phyloP scores from a whole-genome alignment of 176 grass and related monocot genomes.

The Chloris gayana region DNA sequence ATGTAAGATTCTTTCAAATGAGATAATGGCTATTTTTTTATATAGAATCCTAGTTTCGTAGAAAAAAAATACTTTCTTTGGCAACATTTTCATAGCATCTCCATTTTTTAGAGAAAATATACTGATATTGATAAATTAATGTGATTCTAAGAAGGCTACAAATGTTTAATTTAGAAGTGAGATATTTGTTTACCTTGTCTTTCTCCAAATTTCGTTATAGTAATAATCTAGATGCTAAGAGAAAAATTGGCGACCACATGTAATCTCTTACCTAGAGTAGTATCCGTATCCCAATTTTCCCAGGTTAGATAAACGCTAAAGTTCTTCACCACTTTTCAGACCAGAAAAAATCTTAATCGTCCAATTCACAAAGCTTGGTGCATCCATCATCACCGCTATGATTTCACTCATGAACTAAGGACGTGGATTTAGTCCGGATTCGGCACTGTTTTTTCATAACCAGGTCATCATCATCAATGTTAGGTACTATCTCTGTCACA shows the following conservation, averaged over 20 bases:
- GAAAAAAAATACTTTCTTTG: too few species aligned
- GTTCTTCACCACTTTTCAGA: not conserved
- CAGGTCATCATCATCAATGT: constrained; percentile 32
- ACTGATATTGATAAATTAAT: too few species aligned
- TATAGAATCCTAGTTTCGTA: too few species aligned
- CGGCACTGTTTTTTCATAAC: not conserved
- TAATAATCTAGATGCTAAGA: not conserved
- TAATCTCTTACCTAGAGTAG: not conserved
- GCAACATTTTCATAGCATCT: too few species aligned
- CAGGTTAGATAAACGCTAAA: not conserved
- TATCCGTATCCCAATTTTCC: not conserved
- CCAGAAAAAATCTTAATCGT: not conserved
- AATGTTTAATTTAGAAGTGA: too few species aligned
- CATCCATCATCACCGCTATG: not conserved
- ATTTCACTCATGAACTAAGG: constrained; percentile 24
- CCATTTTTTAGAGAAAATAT: too few species aligned
- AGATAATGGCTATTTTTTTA: too few species aligned
- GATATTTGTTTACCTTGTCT: too few species aligned
- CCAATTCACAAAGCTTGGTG: not conserved
- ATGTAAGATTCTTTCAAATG: too few species aligned
- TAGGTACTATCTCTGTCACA: not conserved
- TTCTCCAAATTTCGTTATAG: too few species aligned
- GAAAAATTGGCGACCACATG: not conserved
- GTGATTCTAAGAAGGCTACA: too few species aligned
- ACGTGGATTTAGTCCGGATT: constrained; percentile 25